Evolutionary conservation across 495 filamentous ascomycete genomes (phyloP), one percentile per base, ranked within the genome.

Genomic region (Paragyromitra xinjiangensis): DNA sequence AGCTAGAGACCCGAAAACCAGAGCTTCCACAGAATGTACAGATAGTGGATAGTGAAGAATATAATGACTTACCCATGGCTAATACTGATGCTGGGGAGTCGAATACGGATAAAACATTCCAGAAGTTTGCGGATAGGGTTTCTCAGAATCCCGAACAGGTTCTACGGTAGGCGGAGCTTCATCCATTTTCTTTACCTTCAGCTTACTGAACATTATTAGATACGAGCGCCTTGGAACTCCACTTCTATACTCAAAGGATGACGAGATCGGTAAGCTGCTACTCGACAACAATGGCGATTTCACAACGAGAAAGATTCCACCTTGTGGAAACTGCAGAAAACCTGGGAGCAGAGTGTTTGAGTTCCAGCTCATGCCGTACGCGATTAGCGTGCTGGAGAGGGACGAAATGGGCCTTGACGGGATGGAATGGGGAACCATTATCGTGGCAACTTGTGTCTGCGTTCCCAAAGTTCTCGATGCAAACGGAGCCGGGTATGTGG

Each of bases 371-470:
- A 92, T 91, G 80, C 92, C 94, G 67, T 93, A 96, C 83, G 92
- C 94, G 3, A 99, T 99, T 83, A 89, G 87, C 44, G 91, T 95
- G 85, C 85, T 99, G 51, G 95, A 99, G 85, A 91, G 88, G 6
- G 93, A 93, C 19, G 90, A 93, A 70, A 85, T 88, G 75, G 88
- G 89, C 12, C 82, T 97, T 66, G 93, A 95, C 50, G 95, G 96
- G 0, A 98, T 99, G 95, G 95, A 99, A 79, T 99, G 95, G 95
- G 96, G 96, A 0, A 97, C 92, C 14, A 87, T 99, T n/a, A 89
- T 98, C 56, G 83, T 98, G n/a, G 93, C 89, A 0, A 94, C 96
- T 24, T 99, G 95, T 84, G 85, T 83, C 55, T 97, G 93, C 84
- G 86, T 85, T 56, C 87, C 88, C 0, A 82, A 84, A 66, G 85